Percentiles rank a stretch among this genome's conserved stretches.
Conservation (phyloP, 1,139 yeast species). For the Blastobotrys serpentis region DNA sequence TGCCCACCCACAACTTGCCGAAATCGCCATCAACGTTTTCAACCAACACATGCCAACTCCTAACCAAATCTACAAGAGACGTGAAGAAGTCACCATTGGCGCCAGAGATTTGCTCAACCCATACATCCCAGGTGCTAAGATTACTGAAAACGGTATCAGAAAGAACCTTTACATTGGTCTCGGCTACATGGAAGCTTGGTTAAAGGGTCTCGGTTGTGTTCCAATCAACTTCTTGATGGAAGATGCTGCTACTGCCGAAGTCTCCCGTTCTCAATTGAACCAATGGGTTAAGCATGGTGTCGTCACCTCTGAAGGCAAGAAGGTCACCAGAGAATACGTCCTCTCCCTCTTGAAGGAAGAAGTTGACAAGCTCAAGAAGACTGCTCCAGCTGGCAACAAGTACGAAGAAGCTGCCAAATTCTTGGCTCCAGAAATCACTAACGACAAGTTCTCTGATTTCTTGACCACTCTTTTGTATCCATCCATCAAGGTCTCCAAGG, state of each 20-base stretch:
- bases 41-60: constrained; percentile 82
- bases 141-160: constrained; percentile 72
- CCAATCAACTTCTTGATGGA: constrained; percentile 84
- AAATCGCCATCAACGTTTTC: constrained; percentile 72
- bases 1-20: constrained; percentile 77
- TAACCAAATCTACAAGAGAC: constrained; percentile 62
- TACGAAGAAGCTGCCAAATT: constrained; percentile 54
- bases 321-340: constrained; percentile 58
- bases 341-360: constrained; percentile 59
- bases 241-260: constrained; percentile 87
- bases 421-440: constrained; percentile 66
- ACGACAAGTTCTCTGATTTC: constrained; percentile 64
- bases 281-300: constrained; percentile 82
- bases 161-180: constrained; percentile 70
- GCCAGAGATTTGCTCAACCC: constrained; percentile 64
- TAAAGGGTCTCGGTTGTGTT: constrained; percentile 75
- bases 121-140: constrained; percentile 60
- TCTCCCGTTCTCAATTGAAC: constrained; percentile 76
- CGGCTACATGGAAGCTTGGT: constrained; percentile 81
- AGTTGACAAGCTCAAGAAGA: constrained; percentile 52
- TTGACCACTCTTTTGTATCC: constrained; percentile 50
- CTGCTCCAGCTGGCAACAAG: constrained; percentile 55
- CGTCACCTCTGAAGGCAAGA: constrained; percentile 57
- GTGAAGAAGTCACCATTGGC: constrained; percentile 30
- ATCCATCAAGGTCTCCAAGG: constrained; percentile 26